Evolutionary conservation across 2,329 filamentous ascomycete species (phyloP), one percentile per base, ranked within the genome.

Genomic region (Pyricularia pennisetigena): DNA sequence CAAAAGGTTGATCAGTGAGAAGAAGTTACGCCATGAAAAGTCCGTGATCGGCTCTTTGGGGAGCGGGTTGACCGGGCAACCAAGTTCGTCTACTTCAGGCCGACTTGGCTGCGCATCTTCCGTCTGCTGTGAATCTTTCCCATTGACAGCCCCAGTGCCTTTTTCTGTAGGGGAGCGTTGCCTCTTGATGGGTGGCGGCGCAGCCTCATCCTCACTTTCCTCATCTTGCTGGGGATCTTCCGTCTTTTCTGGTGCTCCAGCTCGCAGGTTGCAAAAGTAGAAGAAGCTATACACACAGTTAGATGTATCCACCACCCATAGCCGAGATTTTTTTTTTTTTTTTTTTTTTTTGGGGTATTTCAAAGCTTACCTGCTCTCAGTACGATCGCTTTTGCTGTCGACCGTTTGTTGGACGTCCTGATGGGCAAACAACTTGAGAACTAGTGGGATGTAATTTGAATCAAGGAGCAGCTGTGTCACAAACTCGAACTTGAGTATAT

Each of bases 401-500:
- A 97, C 90, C 3, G 94, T 87, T 74, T 93, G 90, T 72, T 97
- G 94, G 49, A 97, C 88, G 71, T 99, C 96, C 77, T 97, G 94
- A 75, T 97, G 90, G 66, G 94, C 93, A 77, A 97, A 94, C 65
- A 97, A 87, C 79, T 98, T 98, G 35, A 99, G 81, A 28, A 97
- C 90, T 32, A 99, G 82, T 0, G 94, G 94, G 7, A 99, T 84
- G 76, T 97, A 99, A 77, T 97, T 98, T 4, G 93, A 95, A 78
- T 99, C 95, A 30, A 99, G 85, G 12, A 99, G 82, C 2, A 99
- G 85, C 75, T 99, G 95, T 0, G 93, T 94, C 74, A 99, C 82
- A 74, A 97, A 98, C 79, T 99, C 95, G 72, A 95, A 97, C 76
- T 97, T 97, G 71, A 99, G 82, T 30, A 98, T 86, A 76, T 99